Evolutionary conservation across 208 protist genomes (phyloP), one percentile per base, ranked within the genome.

Genomic region (Leishmania martiniquensis): DNA sequence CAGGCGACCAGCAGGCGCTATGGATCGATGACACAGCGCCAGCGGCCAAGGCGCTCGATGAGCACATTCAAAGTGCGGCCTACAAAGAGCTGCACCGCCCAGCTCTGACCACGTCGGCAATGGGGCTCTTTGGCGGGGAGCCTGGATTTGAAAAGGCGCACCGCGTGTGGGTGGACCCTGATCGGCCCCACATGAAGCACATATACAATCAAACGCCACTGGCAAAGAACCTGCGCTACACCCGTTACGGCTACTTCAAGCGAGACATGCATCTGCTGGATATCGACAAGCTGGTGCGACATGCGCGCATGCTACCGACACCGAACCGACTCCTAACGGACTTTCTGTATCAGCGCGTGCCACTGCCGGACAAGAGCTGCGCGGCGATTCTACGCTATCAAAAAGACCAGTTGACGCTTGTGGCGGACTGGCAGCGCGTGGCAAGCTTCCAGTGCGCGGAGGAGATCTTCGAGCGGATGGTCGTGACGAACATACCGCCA

Each of bases 171-270:
- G 93, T 98, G 6, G 95, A 98, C 80, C 95, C 95, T 5, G 95
- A 98, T 77, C 79, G 89, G 7, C 93, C 95, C 20, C 95, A 98
- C 75, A 93, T 98, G 90, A 93, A 94, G 75, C 92, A 96, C 86
- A 83, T 97, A 0, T 98, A 93, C 83, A 97, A 97, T 73, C 89
- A 94, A 62, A 96, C 93, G 0, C 81, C 89, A 2, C 90, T 97
- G 12, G 93, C 93, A 32, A 88, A 89, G 62, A 98, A 98, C 76
- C 78, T 98, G 34, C 93, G 95, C 74, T 97, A 98, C 80, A 81
- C 95, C 2, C 91, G 95, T 9, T 98, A 98, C 79, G 93, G 95
- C 51, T 97, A 97, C 82, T 97, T 93, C 78, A 97, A 97, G 81
- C 87, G 95, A 15, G 92, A 97, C 72, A 96, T 98, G 92, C 91